Conservation (phyloP, 139 green algal species). For the Asterochloris sp. region DNA sequence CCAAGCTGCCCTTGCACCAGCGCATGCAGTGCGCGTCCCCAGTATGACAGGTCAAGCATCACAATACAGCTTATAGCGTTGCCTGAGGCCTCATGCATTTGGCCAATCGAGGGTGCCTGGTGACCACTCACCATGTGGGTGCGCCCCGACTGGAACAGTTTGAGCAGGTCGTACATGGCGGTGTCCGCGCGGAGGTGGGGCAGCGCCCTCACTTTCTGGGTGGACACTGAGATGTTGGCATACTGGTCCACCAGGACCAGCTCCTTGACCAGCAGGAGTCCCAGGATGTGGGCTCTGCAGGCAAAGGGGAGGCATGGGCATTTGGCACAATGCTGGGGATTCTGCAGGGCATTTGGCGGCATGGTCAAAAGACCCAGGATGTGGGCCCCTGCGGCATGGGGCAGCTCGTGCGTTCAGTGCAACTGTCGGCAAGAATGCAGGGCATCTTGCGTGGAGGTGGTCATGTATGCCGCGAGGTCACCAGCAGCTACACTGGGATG, state of each 20-base stretch:
- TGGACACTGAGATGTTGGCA: conserved; percentile 16
- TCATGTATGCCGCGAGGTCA: no score
- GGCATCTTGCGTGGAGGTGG: no score
- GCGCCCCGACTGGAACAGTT: conserved; percentile 31
- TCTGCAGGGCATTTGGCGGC: no score
- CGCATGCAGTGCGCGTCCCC: no score
- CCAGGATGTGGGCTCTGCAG: conserved; percentile 38
- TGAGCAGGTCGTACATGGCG: conserved; percentile 47
- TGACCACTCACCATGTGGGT: conserved; percentile 31
- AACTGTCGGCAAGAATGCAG: no score
- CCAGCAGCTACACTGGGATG: no score
- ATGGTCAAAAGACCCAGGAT: no score
- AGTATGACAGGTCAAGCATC: not conserved
- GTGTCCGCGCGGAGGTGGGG: conserved; percentile 43
- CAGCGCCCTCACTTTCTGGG: conserved; percentile 35
- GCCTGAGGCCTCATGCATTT: not conserved
- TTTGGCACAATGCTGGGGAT: no score
- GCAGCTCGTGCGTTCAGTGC: no score
- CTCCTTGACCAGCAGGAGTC: conserved; percentile 87
- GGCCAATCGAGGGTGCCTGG: not conserved
- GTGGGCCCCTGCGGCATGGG: no score
- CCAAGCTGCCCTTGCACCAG: no score
- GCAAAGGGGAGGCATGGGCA: no score
- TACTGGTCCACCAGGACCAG: conserved; percentile 47
- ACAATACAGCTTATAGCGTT: not conserved